Evolutionary conservation across 169 alveolate genomes (phyloP).

Genomic region (Babesia caballi): DNA sequence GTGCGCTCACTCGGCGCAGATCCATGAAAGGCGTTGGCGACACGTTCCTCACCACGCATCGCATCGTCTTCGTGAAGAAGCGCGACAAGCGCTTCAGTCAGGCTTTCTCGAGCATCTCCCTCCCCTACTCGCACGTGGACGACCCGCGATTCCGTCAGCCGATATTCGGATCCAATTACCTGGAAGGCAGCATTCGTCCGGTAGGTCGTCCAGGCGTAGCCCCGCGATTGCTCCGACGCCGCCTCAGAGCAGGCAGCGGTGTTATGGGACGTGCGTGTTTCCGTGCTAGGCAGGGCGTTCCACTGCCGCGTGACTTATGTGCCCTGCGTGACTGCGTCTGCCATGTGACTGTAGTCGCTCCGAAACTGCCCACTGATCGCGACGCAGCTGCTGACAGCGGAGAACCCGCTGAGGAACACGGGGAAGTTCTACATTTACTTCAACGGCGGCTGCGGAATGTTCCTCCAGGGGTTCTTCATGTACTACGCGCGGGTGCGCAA

Average conservation of each 20-base stretch:
- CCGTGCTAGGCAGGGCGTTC: no score
- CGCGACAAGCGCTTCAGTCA: constrained; percentile 27
- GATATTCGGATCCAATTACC: constrained; percentile 30
- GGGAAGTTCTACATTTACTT: constrained; percentile 30
- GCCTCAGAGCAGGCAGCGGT: not conserved
- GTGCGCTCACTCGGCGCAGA: not conserved
- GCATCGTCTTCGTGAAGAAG: constrained; percentile 57
- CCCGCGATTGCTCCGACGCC: no score
- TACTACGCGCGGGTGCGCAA: constrained; percentile 55
- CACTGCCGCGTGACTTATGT: no score
- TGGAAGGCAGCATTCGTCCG: constrained; percentile 45
- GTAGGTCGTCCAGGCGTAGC: constrained; percentile 12
- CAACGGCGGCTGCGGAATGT: constrained; percentile 41
- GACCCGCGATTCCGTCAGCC: constrained; percentile 64
- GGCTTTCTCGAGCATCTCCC: constrained; percentile 43
- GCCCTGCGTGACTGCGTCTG: no score
- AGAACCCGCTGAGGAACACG: constrained; percentile 8
- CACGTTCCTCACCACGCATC: constrained; percentile 48
- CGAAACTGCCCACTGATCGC: not conserved
- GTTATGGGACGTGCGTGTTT: no score
- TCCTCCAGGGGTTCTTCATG: constrained; percentile 42
- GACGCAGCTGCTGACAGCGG: constrained; percentile 16
- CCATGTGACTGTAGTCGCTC: no score
- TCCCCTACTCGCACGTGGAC: constrained; percentile 49
- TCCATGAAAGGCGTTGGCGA: constrained; percentile 46